Percentiles rank a stretch among this genome's conserved stretches.
Evolutionary conservation across 345 rosid genomes (phyloP).

Genomic region (Excoecaria cochinchinensis): DNA sequence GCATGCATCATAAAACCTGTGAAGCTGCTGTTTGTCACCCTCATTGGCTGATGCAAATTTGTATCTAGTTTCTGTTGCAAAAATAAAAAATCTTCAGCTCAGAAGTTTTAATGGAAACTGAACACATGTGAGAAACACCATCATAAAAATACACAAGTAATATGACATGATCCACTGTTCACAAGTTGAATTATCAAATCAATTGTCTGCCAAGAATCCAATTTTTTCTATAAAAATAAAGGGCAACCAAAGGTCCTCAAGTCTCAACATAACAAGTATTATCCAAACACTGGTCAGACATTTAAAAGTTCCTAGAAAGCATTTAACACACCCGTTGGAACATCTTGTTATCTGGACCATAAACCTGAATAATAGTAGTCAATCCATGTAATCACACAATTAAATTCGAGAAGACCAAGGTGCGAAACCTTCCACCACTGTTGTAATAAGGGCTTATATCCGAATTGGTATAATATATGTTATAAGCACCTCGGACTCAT

Average conservation of each 20-base stretch:
- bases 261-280: not conserved
- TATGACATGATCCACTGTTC: not conserved
- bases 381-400: not conserved
- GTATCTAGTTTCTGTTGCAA: slow-evolving; percentile 35
- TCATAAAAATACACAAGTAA: not conserved
- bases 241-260: not conserved
- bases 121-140: not conserved
- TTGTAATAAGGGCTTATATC: no score
- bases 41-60: slow-evolving; percentile 37
- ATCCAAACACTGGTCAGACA: not conserved
- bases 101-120: not conserved
- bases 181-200: not conserved
- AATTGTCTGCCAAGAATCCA: not conserved
- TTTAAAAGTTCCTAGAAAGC: not conserved
- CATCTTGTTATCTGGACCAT: not conserved
- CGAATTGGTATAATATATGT: not conserved
- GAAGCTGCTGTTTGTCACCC: slow-evolving; percentile 49
- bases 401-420: not conserved
- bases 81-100: not conserved
- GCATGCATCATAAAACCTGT: slow-evolving; percentile 42
- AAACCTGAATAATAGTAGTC: not conserved
- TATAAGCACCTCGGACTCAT: not conserved
- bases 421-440: not conserved
- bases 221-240: not conserved
- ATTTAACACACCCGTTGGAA: not conserved